Evolutionary conservation across 2,329 filamentous ascomycete species (phyloP), one percentile per base, ranked within the genome.

Genomic region (Monilinia polystroma): DNA sequence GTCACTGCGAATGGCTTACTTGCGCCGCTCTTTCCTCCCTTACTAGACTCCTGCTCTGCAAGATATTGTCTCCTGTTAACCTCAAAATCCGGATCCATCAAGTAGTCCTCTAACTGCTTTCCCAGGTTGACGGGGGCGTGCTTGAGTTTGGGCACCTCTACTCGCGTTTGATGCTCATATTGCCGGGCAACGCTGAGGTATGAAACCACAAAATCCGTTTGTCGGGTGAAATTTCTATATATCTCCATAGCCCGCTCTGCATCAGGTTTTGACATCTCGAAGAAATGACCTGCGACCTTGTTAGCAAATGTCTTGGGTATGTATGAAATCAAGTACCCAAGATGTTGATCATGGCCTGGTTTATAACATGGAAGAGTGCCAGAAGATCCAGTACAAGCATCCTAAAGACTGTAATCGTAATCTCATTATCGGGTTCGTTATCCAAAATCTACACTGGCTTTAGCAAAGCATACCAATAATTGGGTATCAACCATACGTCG

Each of bases 331-430:
- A 75, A 87, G 71, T 82, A 96, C 94, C 92, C 67, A 99, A 82
- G 68, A 99, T 92, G 78, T 96, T 97, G 80, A 99, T 99, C 76
- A 97, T 91, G 59, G 92, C 95, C 79, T 97, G 93, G 76, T 99
- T 99, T 80, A 97, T 90, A 57, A 95, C 92, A 75, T 96, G 93
- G 80, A 97, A 99, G 65, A 99, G 82, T 18, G 91, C 88, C 68
- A 99, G 80, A 49, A 99, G 82, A 78, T 99, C 95, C 74, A 97
- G 83, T 26, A 96, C 96, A 64, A 99, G 82, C 70, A 99, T 82
- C 67, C 95, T 87, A 76, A 98, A 99, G 38, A 96, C 93, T 12
- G 92, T 96, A 72, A 98, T 85, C 12, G 93, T 96, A 72, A 99
- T 98, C 78, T 99, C 95, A 76, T 98, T 99, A 76, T 97, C 93